Conservation (phyloP, 2,329 filamentous ascomycete species). For the Madurella mycetomatis region DNA sequence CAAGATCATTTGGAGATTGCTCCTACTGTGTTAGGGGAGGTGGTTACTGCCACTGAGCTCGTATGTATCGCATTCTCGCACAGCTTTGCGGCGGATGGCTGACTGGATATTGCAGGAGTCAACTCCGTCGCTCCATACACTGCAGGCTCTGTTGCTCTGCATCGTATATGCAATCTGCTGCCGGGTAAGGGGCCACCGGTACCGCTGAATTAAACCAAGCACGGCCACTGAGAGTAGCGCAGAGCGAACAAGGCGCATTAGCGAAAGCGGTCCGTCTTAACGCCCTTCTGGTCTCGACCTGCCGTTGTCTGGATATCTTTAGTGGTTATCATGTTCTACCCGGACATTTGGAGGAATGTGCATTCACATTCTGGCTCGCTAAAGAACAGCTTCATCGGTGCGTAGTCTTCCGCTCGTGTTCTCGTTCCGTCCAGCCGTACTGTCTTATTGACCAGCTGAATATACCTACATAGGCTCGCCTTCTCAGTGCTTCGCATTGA, state of each 20-base stretch:
- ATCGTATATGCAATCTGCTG: conserved; percentile 9
- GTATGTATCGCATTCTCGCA: background rate
- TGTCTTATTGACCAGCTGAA: background rate
- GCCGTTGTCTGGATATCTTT: conserved; percentile 14
- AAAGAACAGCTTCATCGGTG: conserved; percentile 14
- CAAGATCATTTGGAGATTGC: conserved; percentile 2
- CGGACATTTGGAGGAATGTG: conserved; percentile 5
- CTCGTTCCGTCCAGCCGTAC: background rate
- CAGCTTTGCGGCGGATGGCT: background rate
- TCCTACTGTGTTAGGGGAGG: conserved; percentile 4
- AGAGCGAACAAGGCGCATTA: conserved; percentile 8
- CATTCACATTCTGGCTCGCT: conserved; percentile 12
- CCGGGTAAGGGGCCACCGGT: conserved; percentile 2
- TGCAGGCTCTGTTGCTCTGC: conserved; percentile 11
- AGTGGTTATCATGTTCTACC: conserved; percentile 3
- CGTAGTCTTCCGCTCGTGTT: background rate
- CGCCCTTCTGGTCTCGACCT: conserved; percentile 2
- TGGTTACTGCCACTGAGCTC: background rate
- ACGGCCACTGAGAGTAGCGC: background rate
- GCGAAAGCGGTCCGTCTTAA: conserved; percentile 4
- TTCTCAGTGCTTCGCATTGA: conserved; percentile 11
- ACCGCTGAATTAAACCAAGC: background rate
- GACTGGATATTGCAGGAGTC: background rate
- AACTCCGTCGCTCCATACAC: conserved; percentile 6
- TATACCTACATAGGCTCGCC: background rate